Conservation (phyloP, 2,329 filamentous ascomycete genomes). For the Ophiostoma australiae region DNA sequence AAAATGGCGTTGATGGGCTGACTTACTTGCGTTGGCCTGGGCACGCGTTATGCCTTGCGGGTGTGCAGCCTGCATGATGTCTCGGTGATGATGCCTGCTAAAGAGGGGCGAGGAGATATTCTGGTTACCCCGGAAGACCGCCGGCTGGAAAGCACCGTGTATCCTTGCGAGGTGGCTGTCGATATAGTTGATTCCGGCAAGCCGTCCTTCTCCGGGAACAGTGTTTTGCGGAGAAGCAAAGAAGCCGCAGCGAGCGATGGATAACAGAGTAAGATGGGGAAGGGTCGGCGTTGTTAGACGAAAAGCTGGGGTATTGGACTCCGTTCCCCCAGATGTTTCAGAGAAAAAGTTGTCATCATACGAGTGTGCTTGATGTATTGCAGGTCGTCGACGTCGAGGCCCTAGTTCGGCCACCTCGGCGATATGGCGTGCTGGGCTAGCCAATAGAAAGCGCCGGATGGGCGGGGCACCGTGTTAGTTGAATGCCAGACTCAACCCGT, state of each 20-base stretch:
- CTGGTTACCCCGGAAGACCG: background rate
- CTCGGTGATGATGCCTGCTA: background rate
- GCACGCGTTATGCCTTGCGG: background rate
- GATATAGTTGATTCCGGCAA: background rate
- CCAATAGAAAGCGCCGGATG: background rate
- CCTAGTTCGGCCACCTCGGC: background rate
- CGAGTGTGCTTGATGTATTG: background rate
- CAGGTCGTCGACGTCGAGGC: background rate
- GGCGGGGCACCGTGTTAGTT: background rate
- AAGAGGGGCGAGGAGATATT: background rate
- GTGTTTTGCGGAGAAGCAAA: background rate
- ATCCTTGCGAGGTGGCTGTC: background rate
- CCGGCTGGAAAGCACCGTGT: constrained; percentile 3
- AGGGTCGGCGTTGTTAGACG: background rate
- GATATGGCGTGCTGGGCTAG: background rate
- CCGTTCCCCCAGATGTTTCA: background rate
- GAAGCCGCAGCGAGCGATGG: background rate
- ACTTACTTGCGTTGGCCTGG: background rate
- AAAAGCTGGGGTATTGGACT: background rate
- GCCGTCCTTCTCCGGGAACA: background rate
- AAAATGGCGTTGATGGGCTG: background rate
- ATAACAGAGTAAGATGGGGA: background rate
- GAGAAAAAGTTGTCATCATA: background rate
- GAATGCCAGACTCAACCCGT: background rate
- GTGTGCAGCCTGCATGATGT: background rate